Conservation (phyloP, 345 rosid species). For the Boechera stricta region DNA sequence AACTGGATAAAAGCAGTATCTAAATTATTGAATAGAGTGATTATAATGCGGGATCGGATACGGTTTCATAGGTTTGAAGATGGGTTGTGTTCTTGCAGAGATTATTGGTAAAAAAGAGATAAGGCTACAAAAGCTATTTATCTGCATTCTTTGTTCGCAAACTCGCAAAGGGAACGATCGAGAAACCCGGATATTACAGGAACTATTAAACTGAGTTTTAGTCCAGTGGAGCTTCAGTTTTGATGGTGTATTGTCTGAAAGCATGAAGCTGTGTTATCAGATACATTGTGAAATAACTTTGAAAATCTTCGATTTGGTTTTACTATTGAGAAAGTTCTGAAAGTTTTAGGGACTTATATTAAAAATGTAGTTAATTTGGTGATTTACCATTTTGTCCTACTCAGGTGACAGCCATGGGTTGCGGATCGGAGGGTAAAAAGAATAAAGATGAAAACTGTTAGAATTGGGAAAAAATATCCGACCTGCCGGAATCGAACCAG, state of each 20-base stretch:
- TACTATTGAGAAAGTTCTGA: neutral
- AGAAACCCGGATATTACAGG: neutral
- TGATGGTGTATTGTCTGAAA: constrained; percentile 10
- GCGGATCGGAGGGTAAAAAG: neutral
- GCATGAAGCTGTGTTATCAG: neutral
- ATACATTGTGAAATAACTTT: neutral
- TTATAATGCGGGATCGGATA: constrained; percentile 74
- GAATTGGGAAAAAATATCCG: neutral
- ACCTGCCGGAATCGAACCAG: constrained; percentile 35
- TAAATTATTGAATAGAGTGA: constrained; percentile 59
- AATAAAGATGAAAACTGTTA: neutral
- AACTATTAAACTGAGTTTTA: neutral
- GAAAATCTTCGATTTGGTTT: neutral
- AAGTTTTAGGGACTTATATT: constrained; percentile 9
- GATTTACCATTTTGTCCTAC: neutral
- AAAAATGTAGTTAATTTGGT: neutral
- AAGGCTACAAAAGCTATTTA: neutral
- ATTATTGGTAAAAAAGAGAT: constrained; percentile 55
- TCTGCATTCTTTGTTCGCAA: neutral
- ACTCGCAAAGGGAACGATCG: neutral
- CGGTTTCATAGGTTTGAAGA: constrained; percentile 85
- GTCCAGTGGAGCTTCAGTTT: constrained; percentile 21
- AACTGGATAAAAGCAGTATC: constrained; percentile 75
- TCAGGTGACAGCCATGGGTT: neutral
- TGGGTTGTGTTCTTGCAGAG: constrained; percentile 75